Base-by-base conservation (phyloP, 2,329 filamentous ascomycete species). In the Rhynchosporium graminicola region DNA sequence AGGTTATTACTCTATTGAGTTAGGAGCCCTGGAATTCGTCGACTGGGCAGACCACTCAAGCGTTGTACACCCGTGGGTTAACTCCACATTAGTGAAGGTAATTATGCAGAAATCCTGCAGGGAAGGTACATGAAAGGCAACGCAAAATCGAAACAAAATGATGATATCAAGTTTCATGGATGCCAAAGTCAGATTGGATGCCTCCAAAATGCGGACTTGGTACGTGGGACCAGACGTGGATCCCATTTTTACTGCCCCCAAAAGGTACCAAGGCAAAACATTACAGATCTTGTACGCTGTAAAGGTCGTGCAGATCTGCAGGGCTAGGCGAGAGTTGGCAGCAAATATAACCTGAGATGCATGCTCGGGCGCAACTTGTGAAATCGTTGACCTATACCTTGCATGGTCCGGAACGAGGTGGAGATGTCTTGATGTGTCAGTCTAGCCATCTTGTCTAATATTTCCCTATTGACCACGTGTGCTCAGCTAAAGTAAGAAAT, bases 261-360 rank as follows among this genome's bases (percentile, higher is more conserved):
- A 42, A 20, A 33, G 4, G 5, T 36, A 5, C 33, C 33, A 36
- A 36, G 33, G 33, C 33, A 36, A 36, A 36, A 40, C 20, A 54
- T 15, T 48, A 29, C 28, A 54, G 51, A 54, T 54, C 51, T 54
- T 54, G 51, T 42, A 54, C 33, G 33, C 51, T 54, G 40, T 54
- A 13, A 33, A 54, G 10, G 51, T 54, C 12, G 51, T 42, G 51
- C 51, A 54, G 20, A 54, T 54, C 51, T 54, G 51, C 36, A 29
- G 28, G 33, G 26, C 51, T 54, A 54, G 51, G 51, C n/a, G 40
- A 54, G 15, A 54, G 20, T 54, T 54, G 51, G 20, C 33, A 46
- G 43, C 43, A 46, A 46, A 33, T 26, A 12, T 54, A 54, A 40
- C 26, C 20, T 33, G 51, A 54, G 36, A 10, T 40, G 20, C 9